These are phyloP conservation scores for Tephrocybe sp. DNA, from an alignment of 768 basidiomycete species.

Conservation along the genomic window DNA sequence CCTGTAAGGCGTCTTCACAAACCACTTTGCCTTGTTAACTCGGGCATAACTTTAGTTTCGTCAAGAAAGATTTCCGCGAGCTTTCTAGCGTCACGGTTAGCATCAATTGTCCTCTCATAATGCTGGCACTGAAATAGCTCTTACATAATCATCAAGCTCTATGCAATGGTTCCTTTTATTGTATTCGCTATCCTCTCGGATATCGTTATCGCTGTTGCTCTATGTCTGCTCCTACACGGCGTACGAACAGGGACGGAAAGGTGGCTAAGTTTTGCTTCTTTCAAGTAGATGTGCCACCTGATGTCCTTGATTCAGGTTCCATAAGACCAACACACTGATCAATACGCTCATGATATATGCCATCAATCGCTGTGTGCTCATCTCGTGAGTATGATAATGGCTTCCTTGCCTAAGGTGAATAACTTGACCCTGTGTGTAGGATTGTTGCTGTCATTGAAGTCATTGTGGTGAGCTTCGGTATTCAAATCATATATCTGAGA, in stretches of 20 bases:
- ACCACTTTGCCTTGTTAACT: neutral
- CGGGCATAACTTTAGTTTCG: neutral
- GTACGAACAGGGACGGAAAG: neutral
- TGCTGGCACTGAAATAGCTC: neutral
- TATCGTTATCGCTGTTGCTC: neutral
- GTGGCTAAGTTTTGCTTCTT: neutral
- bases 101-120: neutral
- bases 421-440: neutral
- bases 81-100: neutral
- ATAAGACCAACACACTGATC: neutral
- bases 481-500: too few species aligned
- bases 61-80: neutral
- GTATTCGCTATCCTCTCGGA: neutral
- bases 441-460: neutral
- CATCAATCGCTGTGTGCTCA: constrained; percentile 2
- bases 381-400: neutral
- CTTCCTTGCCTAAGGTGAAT: neutral
- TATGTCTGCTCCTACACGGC: neutral
- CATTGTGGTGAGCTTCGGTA: neutral
- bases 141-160: neutral
- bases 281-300: too few species aligned
- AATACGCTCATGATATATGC: constrained; percentile 5
- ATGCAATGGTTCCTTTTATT: neutral
- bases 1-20: neutral
- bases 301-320: neutral